phyloP scores from a whole-genome alignment of 768 basidiomycete species.

The Porpolomopsis calyptriformis region DNA sequence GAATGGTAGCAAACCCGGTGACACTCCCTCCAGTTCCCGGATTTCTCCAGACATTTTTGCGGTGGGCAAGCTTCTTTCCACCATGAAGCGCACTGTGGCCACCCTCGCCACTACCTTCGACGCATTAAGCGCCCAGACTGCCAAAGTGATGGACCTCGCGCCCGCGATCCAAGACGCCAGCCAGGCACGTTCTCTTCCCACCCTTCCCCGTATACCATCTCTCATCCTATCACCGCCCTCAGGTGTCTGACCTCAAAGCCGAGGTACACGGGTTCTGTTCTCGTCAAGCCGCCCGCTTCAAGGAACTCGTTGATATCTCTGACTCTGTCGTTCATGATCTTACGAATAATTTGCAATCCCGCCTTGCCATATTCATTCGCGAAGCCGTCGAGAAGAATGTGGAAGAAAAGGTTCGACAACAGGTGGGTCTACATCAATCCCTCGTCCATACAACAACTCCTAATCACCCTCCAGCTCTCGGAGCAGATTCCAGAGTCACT shows the following conservation, averaged over 20 bases:
- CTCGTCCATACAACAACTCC: not conserved
- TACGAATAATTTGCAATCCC: conserved; percentile 28
- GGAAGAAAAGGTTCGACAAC: conserved; percentile 29
- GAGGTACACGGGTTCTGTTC: conserved; percentile 30
- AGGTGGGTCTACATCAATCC: conserved; percentile 23
- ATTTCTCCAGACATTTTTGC: conserved; percentile 30
- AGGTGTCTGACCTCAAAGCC: conserved; percentile 12
- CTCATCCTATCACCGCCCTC: not conserved
- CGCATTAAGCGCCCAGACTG: conserved; percentile 34
- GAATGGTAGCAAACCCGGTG: not conserved
- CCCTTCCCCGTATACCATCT: conserved; percentile 6
- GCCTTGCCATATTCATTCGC: conserved; percentile 25
- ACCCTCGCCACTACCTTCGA: conserved; percentile 35
- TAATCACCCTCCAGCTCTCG: conserved; percentile 23
- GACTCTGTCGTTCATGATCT: conserved; percentile 32
- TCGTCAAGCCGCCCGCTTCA: conserved; percentile 29
- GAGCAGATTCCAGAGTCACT: conserved; percentile 34
- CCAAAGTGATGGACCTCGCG: conserved; percentile 31
- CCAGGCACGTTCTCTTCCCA: conserved; percentile 25
- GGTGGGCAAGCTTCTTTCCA: conserved; percentile 33
- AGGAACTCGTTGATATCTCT: conserved; percentile 24
- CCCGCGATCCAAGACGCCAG: conserved; percentile 34
- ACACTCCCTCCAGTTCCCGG: conserved; percentile 14
- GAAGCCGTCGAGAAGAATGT: conserved; percentile 28
- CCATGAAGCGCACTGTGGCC: conserved; percentile 34